These are phyloP conservation scores for Rhododendron simsii DNA, from an alignment of 148 eudicot species.

Conservation along the genomic window DNA sequence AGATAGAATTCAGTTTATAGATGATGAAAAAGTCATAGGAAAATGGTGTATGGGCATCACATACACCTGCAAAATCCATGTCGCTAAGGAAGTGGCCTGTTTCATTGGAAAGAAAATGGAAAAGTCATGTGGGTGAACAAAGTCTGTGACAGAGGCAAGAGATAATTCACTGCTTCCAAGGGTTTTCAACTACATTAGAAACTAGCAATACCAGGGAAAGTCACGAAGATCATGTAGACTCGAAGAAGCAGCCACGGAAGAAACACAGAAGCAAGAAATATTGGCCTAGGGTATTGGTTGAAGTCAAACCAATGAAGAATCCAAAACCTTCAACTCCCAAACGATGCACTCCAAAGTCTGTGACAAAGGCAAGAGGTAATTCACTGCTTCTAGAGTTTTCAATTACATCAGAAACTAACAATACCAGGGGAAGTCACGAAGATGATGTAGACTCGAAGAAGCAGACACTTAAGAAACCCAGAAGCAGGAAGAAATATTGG, in stretches of 20 bases:
- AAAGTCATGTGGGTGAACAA: neutral
- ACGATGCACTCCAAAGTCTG: neutral
- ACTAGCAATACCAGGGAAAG: too few relatives aligned
- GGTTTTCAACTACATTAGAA: too few relatives aligned
- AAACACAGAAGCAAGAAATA: too few relatives aligned
- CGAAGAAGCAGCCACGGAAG: too few relatives aligned
- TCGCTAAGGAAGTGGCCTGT: neutral
- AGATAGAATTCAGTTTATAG: neutral
- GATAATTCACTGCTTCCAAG: neutral
- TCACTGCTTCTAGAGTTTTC: neutral
- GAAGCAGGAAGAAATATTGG: too few relatives aligned
- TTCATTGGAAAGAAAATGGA: neutral
- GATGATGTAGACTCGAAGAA: too few relatives aligned
- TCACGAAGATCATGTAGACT: too few relatives aligned
- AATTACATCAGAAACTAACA: conserved; percentile 1
- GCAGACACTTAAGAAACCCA: too few relatives aligned
- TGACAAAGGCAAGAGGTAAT: neutral
- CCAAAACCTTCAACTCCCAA: neutral
- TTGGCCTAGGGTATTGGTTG: too few relatives aligned
- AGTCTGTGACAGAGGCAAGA: neutral
- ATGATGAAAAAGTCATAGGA: neutral
- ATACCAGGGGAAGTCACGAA: neutral
- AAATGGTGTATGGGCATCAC: conserved; percentile 7
- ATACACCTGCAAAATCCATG: conserved; percentile 8
- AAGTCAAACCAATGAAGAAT: neutral